A percentile compares a stretch with the other conserved stretches of the same genome.
Evolutionary conservation across 2,329 filamentous ascomycete species (phyloP).

Genomic region (Huntiella abstrusa): DNA sequence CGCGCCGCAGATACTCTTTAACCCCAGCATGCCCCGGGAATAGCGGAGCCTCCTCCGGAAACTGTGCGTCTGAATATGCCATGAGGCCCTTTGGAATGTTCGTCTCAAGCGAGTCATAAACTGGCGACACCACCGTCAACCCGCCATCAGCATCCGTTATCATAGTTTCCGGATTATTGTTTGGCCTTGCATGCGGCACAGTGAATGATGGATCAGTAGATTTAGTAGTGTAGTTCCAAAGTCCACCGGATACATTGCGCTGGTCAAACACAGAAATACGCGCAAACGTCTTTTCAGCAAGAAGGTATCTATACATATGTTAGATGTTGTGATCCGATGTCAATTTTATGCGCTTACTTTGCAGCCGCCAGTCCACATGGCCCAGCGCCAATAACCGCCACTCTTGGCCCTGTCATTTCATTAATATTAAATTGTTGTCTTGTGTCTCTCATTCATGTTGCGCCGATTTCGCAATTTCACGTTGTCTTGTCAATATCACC

Average conservation of each 20-base stretch:
- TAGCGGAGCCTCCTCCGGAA: neutral
- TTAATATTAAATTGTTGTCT: neutral
- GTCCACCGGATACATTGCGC: slow-evolving; percentile 38
- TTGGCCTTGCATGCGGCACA: neutral
- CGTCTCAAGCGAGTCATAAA: slow-evolving; percentile 6
- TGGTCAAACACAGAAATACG: slow-evolving; percentile 43
- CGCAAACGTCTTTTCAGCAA: slow-evolving; percentile 39
- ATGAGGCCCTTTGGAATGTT: slow-evolving; percentile 6
- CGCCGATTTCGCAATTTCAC: no score
- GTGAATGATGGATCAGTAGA: neutral
- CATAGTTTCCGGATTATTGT: neutral
- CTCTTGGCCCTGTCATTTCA: slow-evolving; percentile 15
- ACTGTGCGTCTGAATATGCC: neutral
- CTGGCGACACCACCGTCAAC: neutral
- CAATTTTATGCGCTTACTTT: slow-evolving; percentile 25
- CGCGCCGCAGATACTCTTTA: slow-evolving; percentile 1
- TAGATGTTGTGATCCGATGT: slow-evolving; percentile 25
- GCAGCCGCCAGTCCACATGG: slow-evolving; percentile 20
- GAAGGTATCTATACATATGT: slow-evolving; percentile 24
- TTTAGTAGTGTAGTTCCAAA: slow-evolving; percentile 24
- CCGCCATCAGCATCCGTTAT: neutral
- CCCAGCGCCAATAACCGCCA: slow-evolving; percentile 57
- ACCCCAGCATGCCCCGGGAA: slow-evolving; percentile 6
- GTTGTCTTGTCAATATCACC: no score
- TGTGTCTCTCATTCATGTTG: no score